Evolutionary conservation across 2,329 filamentous ascomycete species (phyloP).

Genomic region (Venturia pyrina): DNA sequence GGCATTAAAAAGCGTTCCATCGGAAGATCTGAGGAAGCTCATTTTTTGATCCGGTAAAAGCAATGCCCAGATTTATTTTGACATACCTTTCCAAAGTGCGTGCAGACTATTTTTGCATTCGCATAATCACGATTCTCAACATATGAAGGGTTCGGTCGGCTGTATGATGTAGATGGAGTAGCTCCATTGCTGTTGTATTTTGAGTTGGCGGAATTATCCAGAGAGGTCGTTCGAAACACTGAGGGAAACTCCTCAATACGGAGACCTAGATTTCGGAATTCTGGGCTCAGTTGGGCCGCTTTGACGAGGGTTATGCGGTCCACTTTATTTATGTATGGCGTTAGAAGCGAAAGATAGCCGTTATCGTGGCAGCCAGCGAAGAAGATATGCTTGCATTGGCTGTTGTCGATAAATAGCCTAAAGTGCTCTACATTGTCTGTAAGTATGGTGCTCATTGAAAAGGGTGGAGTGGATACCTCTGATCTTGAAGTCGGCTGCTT

Average conservation of each 20-base stretch:
- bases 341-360: conserved; percentile 47
- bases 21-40: background rate
- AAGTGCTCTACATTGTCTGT: conserved; percentile 20
- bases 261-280: conserved; percentile 44
- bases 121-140: background rate
- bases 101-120: background rate
- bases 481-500: conserved; percentile 51
- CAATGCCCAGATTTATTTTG: background rate
- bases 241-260: conserved; percentile 41
- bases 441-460: background rate
- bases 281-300: conserved; percentile 40
- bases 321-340: conserved; percentile 38
- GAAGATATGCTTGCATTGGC: conserved; percentile 54
- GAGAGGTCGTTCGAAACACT: conserved; percentile 39
- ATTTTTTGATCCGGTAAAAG: background rate
- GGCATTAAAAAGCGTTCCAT: background rate
- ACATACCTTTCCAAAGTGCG: background rate
- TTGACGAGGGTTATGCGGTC: conserved; percentile 47
- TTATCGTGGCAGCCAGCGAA: conserved; percentile 54
- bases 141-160: background rate
- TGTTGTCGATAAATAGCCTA: conserved; percentile 45
- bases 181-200: conserved; percentile 6
- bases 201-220: conserved; percentile 15
- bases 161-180: background rate
- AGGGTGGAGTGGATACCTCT: conserved; percentile 29